Conservation (phyloP, 1,139 yeast genomes). For the Pneumocystis oryctolagi region DNA sequence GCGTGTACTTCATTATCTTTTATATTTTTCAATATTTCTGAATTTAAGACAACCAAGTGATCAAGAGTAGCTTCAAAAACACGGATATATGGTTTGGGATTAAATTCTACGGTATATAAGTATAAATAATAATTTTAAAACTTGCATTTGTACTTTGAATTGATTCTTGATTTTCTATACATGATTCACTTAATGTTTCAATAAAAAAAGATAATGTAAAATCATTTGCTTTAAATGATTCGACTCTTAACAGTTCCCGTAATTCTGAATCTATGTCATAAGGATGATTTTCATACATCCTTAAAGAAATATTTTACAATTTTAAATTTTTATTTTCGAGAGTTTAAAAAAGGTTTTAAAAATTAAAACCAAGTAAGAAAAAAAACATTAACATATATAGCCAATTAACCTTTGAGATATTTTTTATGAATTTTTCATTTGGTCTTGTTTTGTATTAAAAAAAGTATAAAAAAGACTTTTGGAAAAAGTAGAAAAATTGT, state of each 20-base stretch:
- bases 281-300: slow-evolving; percentile 15
- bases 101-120: slow-evolving; percentile 25
- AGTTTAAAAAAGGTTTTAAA: not conserved
- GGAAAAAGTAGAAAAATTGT: too few species aligned
- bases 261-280: slow-evolving; percentile 60
- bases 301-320: not conserved
- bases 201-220: slow-evolving; percentile 68
- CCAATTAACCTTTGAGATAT: too few species aligned
- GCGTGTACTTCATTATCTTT: slow-evolving; percentile 6
- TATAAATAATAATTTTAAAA: slow-evolving; percentile 9
- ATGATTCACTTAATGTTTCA: slow-evolving; percentile 65
- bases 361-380: too few species aligned
- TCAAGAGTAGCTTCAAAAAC: slow-evolving; percentile 77
- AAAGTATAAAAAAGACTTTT: too few species aligned
- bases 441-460: too few species aligned
- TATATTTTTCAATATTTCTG: slow-evolving; percentile 5
- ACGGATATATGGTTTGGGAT: slow-evolving; percentile 88
- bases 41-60: slow-evolving; percentile 10
- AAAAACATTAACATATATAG: too few species aligned
- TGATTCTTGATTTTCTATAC: slow-evolving; percentile 21
- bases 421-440: too few species aligned
- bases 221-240: slow-evolving; percentile 32
- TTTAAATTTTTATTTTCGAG: not conserved
- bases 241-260: slow-evolving; percentile 48
- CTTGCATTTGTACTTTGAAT: slow-evolving; percentile 24